Evolutionary conservation across 352 stramenopile species (phyloP).

Genomic region (Globisporangium spinosum): DNA sequence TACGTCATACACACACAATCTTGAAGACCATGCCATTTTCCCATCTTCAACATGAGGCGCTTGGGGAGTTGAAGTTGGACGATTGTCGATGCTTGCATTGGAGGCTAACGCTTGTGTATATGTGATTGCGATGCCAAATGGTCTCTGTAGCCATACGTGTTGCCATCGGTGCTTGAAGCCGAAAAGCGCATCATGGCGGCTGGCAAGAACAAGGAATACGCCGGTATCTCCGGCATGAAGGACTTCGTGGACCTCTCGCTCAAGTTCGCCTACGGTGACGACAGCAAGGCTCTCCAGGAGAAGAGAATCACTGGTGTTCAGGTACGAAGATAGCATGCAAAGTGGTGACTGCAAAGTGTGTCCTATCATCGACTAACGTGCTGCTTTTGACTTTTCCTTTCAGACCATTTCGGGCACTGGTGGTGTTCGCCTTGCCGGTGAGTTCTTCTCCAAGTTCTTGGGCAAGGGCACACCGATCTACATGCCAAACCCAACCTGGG

Average conservation of each 20-base stretch:
- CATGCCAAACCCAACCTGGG: slow-evolving; percentile 98
- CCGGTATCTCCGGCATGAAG: slow-evolving; percentile 94
- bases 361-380: not conserved
- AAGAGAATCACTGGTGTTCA: slow-evolving; percentile 93
- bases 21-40: not conserved
- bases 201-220: slow-evolving; percentile 97
- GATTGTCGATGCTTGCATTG: not conserved
- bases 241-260: slow-evolving; percentile 95
- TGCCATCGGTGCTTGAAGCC: slow-evolving; percentile 95
- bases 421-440: slow-evolving; percentile 93
- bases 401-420: slow-evolving; percentile 98
- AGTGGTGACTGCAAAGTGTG: not conserved
- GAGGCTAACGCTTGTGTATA: not conserved
- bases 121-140: not conserved
- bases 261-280: slow-evolving; percentile 96
- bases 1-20: slow-evolving; percentile 12
- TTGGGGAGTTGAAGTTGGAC: slow-evolving; percentile 3
- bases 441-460: slow-evolving; percentile 93
- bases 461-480: slow-evolving; percentile 92
- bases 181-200: slow-evolving; percentile 93
- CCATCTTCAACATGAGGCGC: slow-evolving; percentile 9
- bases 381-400: not conserved
- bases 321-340: slow-evolving; percentile 18
- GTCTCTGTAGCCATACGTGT: slow-evolving; percentile 88
- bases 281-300: slow-evolving; percentile 89